Evolutionary conservation across 106 monocot genomes (phyloP).

Genomic region (Allium cepa): DNA sequence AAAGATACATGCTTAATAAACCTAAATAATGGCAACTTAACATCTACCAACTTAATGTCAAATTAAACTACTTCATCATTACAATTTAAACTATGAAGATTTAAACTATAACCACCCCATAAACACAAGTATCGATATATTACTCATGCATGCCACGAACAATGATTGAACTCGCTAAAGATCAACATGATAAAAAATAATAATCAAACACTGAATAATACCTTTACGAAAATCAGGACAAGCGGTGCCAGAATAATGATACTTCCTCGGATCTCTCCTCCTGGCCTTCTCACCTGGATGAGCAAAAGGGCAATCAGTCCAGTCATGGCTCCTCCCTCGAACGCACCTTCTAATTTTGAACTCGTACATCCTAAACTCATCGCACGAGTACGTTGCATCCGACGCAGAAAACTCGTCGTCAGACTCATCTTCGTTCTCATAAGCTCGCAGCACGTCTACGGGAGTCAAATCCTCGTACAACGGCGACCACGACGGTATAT

Average conservation of each 20-base stretch:
- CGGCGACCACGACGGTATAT: conserved; percentile 34
- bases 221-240: conserved; percentile 79
- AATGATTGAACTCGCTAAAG: too few species aligned
- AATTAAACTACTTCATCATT: too few species aligned
- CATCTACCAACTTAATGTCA: too few species aligned
- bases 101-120: too few species aligned
- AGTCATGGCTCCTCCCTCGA: conserved; percentile 56
- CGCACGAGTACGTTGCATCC: conserved; percentile 44
- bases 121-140: too few species aligned
- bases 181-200: too few species aligned
- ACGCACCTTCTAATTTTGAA: conserved; percentile 82
- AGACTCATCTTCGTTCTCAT: not conserved
- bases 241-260: conserved; percentile 51
- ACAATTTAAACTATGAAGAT: too few species aligned
- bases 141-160: too few species aligned
- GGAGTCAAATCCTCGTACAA: conserved; percentile 12
- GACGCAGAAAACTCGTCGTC: not conserved
- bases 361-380: conserved; percentile 92
- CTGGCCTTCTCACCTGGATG: conserved; percentile 83
- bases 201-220: too few species aligned
- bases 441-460: not conserved
- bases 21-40: too few species aligned
- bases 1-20: too few species aligned
- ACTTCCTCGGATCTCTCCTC: conserved; percentile 55
- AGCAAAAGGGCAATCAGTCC: conserved; percentile 77